Conservation (phyloP, 2,329 filamentous ascomycete species). For the Alternaria novae-zelandiae region DNA sequence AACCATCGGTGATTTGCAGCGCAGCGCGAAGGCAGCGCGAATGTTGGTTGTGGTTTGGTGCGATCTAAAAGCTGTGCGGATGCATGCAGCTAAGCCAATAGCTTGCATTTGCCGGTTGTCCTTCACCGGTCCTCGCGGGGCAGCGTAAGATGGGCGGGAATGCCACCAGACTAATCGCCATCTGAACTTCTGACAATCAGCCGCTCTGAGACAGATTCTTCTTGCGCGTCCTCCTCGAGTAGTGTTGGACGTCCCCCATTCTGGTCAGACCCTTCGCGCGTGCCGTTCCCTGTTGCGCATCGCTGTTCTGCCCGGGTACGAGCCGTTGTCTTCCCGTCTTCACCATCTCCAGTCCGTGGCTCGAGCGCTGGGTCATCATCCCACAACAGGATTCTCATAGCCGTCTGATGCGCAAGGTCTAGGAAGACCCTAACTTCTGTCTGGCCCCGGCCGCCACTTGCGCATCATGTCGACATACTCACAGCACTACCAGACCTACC, state of each 20-base stretch:
- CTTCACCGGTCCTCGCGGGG: slow-evolving; percentile 48
- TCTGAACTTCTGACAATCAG: slow-evolving; percentile 36
- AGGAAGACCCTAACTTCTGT: slow-evolving; percentile 25
- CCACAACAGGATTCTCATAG: slow-evolving; percentile 33
- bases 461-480: slow-evolving; percentile 41
- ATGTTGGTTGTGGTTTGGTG: slow-evolving; percentile 37
- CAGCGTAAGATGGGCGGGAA: slow-evolving; percentile 36
- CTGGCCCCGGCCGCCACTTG: slow-evolving; percentile 26
- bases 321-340: slow-evolving; percentile 26
- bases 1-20: slow-evolving; percentile 29
- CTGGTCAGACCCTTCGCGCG: slow-evolving; percentile 28
- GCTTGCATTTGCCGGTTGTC: slow-evolving; percentile 33
- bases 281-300: slow-evolving; percentile 30
- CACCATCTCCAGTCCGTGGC: slow-evolving; percentile 30
- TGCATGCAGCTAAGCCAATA: slow-evolving; percentile 43
- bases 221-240: slow-evolving; percentile 40
- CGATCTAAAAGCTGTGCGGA: slow-evolving; percentile 37
- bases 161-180: slow-evolving; percentile 28
- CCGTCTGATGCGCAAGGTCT: slow-evolving; percentile 35
- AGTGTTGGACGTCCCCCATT: slow-evolving; percentile 30
- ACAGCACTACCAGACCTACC: slow-evolving; percentile 26
- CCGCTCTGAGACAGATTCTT: slow-evolving; percentile 37
- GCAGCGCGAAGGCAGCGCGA: slow-evolving; percentile 15
- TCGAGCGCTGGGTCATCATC: slow-evolving; percentile 30
- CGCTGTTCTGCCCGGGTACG: slow-evolving; percentile 24